Base-by-base conservation (phyloP, 352 stramenopile species). In the Pythium phragmiticola region DNA sequence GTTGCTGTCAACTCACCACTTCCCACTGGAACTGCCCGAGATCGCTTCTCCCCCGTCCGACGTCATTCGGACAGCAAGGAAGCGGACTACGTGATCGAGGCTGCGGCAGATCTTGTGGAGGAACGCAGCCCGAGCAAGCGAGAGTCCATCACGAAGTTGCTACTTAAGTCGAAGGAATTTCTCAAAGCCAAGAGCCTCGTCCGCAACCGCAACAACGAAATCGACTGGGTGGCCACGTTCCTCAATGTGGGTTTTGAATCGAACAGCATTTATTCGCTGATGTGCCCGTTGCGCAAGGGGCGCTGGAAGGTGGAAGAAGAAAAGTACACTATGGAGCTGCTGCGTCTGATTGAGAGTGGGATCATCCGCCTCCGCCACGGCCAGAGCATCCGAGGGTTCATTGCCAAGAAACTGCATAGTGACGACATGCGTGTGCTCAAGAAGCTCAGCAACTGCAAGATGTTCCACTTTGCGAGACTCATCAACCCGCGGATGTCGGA, bases 361-460 rank as follows among this genome's bases (percentile, higher is more conserved):
- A 74, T 68, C 9, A 86, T 93, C 34, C 68, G 78, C 0, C 68
- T 93, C 11, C 71, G 76, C 16, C 77, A 86, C 19, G 78, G 80
- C 30, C 80, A 91, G 66, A 89, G 76, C 52, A 83, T 92, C 48
- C 84, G 84, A 7, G 74, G 74, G 0, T 92, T 87, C 66, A 77
- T 92, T 49, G 78, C 81, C 34, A 80, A 90, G 56, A 90, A 88
- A 57, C 68, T 91, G 30, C 82, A 93, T 66, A 91, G 82, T 42
- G 82, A 92, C 48, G 81, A 90, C 63, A 90, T 92, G 84, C 84
- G 84, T 17, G 84, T 91, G 57, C 74, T 92, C 51, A 92, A 93
- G 70, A 93, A 93, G 67, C 66, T 93, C 7, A 89, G 75, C 75
- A 93, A 91, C 57, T 93, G 80, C 69, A 88, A 89, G 65, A 77